Conservation (phyloP, 148 eudicot genomes). For the Chenopodium quinoa region DNA sequence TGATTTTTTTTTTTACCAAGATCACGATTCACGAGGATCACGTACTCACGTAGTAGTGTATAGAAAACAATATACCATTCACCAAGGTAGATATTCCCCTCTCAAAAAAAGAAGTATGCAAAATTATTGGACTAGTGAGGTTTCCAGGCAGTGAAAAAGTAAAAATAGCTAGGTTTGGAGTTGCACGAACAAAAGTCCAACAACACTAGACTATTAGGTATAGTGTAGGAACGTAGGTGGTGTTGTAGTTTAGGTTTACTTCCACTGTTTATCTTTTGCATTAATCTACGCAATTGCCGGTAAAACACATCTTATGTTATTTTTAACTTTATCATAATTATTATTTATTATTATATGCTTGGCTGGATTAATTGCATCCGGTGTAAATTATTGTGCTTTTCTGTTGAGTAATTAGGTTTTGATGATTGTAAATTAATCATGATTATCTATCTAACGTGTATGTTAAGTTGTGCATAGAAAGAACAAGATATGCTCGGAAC, state of each 20-base stretch:
- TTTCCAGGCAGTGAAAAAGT: neutral
- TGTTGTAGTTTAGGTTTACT: neutral
- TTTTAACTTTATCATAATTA: neutral
- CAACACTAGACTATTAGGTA: neutral
- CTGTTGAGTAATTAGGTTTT: too few species aligned
- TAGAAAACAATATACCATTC: neutral
- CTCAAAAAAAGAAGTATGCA: too few species aligned
- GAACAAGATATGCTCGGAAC: too few species aligned
- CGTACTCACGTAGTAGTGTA: neutral
- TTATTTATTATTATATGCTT: neutral
- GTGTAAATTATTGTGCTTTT: neutral
- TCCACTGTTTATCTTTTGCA: neutral
- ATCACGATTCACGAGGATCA: too few species aligned
- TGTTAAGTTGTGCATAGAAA: too few species aligned
- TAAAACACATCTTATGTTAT: neutral
- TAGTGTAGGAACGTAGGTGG: neutral
- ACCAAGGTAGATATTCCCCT: neutral
- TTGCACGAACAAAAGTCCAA: neutral
- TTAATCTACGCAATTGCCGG: slow-evolving; percentile 6
- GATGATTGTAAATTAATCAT: too few species aligned
- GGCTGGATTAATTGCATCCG: neutral
- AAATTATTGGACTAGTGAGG: neutral
- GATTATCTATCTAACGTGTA: too few species aligned
- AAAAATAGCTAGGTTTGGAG: neutral
- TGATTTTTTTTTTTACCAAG: too few species aligned